Conservation (phyloP, 345 rosid species). For the Balakata baccata region DNA sequence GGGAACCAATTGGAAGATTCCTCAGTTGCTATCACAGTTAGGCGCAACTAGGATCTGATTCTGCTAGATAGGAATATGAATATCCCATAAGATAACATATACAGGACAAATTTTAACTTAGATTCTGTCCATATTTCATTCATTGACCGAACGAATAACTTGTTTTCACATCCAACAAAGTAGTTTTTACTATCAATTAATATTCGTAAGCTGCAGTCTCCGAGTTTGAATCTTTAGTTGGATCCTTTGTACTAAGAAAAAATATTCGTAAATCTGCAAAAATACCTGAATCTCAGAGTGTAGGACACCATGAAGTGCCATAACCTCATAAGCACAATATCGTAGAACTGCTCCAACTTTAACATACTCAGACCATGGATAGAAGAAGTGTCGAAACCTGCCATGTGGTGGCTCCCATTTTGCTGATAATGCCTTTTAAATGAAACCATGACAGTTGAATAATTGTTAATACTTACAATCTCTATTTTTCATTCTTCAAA, state of each 20-base stretch:
- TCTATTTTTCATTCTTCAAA: background rate
- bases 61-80: constrained; percentile 26
- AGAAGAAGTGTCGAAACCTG: constrained; percentile 52
- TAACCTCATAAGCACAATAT: constrained; percentile 64
- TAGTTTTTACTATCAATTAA: too few relatives aligned
- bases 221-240: too few relatives aligned
- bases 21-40: constrained; percentile 11
- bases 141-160: too few relatives aligned
- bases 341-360: constrained; percentile 59
- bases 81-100: constrained; percentile 21
- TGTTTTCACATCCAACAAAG: too few relatives aligned
- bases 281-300: constrained; percentile 70
- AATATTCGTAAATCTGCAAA: too few relatives aligned
- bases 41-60: constrained; percentile 24
- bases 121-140: too few relatives aligned
- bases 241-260: too few relatives aligned
- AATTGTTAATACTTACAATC: background rate
- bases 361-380: constrained; percentile 70
- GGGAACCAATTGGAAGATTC: constrained; percentile 9
- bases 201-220: too few relatives aligned
- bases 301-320: constrained; percentile 70
- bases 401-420: constrained; percentile 82
- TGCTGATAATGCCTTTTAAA: constrained; percentile 46
- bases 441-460: constrained; percentile 10
- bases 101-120: too few relatives aligned